Base-by-base conservation (phyloP, 129 eudicot species). In the Saposhnikovia divaricata region DNA sequence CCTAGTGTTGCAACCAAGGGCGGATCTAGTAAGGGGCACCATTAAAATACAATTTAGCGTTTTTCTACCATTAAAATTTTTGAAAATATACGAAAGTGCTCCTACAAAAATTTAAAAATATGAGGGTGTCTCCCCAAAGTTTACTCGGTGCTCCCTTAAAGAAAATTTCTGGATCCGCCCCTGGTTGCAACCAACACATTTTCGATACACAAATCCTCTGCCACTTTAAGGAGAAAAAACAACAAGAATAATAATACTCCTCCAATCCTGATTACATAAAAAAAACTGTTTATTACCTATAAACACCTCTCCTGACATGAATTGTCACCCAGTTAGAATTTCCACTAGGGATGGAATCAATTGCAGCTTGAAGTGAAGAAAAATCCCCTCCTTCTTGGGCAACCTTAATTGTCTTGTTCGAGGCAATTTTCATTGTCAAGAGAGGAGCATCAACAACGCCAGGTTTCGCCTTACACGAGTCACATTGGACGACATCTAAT, bases 311-410 rank as follows among this genome's bases (percentile, higher is more conserved):
- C 23, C 82, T 80, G 42, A 94, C 83, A 61, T 90, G 93, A 40
- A 91, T 85, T 70, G 85, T 78, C 25, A 91, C 79, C 98, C 98
- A 94, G 43, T 90, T 66, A 42, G 84, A 77, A 77, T 91, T 91
- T 25, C 89, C 91, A 3, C 69, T 42, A 0, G 97, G 97, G 55
- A 94, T 83, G 2, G 94, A 84, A 87, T 94, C 88, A 71, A 94
- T 82, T 53, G 98, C 98, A 39, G 85, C 89, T 82, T 94, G 97
- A 70, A 94, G 61, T 25, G 91, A 84, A 28, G 80, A 86, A 79
- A 84, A 91, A 2, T 90, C 89, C 70, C 85, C n/a, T 31, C 93
- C 97, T 55, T 87, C 71, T 23, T 77, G 50, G 57, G 87, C 93
- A 5, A 91, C 96, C 19, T 53, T 38, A 5, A 94, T 82, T 27